Evolutionary conservation across 768 basidiomycete genomes (phyloP).

Genomic region (Gymnopilus junonius): DNA sequence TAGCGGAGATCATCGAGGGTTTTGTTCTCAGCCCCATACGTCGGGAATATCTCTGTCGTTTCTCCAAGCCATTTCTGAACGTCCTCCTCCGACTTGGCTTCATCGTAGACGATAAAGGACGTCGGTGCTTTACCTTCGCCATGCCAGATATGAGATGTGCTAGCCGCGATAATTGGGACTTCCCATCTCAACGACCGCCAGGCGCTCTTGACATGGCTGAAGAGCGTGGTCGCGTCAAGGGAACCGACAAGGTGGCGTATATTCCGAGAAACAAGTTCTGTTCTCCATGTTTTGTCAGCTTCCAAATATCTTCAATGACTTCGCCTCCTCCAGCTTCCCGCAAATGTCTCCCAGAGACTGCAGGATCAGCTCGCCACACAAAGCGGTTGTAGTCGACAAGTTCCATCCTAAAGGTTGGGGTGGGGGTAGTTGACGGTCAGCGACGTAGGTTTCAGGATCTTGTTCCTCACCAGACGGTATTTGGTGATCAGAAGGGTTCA

Average conservation of each 20-base stretch:
- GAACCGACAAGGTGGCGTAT: slow-evolving; percentile 7
- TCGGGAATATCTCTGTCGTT: slow-evolving; percentile 11
- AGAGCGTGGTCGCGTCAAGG: slow-evolving; percentile 10
- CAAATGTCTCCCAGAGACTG: slow-evolving; percentile 14
- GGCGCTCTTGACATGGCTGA: slow-evolving; percentile 11
- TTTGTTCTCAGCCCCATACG: slow-evolving; percentile 9
- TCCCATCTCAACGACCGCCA: slow-evolving; percentile 25
- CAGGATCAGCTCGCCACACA: slow-evolving; percentile 18
- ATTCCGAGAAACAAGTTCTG: slow-evolving; percentile 25
- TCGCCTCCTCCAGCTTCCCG: slow-evolving; percentile 25
- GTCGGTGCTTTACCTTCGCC: slow-evolving; percentile 13
- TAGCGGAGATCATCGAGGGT: slow-evolving; percentile 23
- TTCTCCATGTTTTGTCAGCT: slow-evolving; percentile 25
- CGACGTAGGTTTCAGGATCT: background rate
- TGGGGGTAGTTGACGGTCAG: too few species aligned
- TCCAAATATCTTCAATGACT: slow-evolving; percentile 24
- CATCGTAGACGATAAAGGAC: slow-evolving; percentile 19
- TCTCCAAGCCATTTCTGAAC: slow-evolving; percentile 16
- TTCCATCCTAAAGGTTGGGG: background rate
- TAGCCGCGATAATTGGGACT: slow-evolving; percentile 19
- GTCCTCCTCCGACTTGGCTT: slow-evolving; percentile 16
- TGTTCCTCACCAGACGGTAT: background rate
- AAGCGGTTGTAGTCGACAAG: slow-evolving; percentile 17
- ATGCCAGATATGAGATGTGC: slow-evolving; percentile 16
- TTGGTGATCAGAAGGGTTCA: too few species aligned